Evolutionary conservation across 768 basidiomycete genomes (phyloP).

Genomic region (Kwoniella mangroviensis): DNA sequence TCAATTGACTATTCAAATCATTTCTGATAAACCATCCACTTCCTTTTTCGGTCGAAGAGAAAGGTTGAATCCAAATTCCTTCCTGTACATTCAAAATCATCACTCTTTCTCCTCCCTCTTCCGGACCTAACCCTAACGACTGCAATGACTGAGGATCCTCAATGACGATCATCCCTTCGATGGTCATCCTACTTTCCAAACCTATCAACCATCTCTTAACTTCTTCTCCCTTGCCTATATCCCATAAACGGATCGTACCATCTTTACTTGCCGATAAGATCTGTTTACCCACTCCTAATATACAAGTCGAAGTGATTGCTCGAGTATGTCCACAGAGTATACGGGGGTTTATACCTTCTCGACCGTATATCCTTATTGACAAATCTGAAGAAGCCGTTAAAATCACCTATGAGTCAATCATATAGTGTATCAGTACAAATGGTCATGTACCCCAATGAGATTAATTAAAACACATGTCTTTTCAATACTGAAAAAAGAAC

Average conservation of each 20-base stretch:
- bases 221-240: constrained; percentile 65
- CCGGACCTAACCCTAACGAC: constrained; percentile 18
- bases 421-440: neutral
- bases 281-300: constrained; percentile 70
- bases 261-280: constrained; percentile 72
- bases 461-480: no score
- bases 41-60: neutral
- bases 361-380: constrained; percentile 68
- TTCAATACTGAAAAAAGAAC: neutral
- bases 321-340: constrained; percentile 71
- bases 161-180: constrained; percentile 32
- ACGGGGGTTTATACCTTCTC: constrained; percentile 64
- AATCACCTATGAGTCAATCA: constrained; percentile 62
- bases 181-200: constrained; percentile 55
- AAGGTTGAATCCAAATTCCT: constrained; percentile 19
- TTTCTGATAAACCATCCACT: constrained; percentile 10
- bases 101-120: constrained; percentile 16
- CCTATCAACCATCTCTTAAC: constrained; percentile 62
- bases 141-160: constrained; percentile 28
- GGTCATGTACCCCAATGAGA: no score
- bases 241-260: constrained; percentile 73
- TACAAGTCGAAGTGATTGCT: constrained; percentile 67
- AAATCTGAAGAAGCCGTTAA: constrained; percentile 74
- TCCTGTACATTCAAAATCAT: constrained; percentile 30
- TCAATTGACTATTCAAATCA: constrained; percentile 52